Percentiles rank a stretch among this genome's conserved stretches.
phyloP scores from a whole-genome alignment of 495 filamentous ascomycete species.

The Aspergillus coremiiformis region DNA sequence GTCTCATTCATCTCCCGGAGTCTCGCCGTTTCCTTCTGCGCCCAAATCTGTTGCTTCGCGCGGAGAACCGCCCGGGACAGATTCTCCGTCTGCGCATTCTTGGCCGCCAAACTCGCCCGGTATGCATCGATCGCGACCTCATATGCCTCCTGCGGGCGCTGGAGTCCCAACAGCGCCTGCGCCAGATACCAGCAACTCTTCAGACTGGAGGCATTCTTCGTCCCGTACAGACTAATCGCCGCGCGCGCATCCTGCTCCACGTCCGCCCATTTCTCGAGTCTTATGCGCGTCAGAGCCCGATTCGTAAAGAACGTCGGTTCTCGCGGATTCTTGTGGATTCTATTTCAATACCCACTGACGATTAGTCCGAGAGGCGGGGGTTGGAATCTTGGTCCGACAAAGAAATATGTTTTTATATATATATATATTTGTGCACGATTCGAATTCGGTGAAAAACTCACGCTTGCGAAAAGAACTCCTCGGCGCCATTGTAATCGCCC shows the following conservation, averaged over 20 bases:
- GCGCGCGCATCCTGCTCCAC: constrained; percentile 72
- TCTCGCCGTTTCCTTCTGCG: constrained; percentile 40
- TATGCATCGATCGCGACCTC: constrained; percentile 67
- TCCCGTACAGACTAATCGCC: constrained; percentile 58
- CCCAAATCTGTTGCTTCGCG: constrained; percentile 65
- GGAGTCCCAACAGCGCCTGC: constrained; percentile 69
- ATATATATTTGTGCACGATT: neutral
- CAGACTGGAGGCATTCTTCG: constrained; percentile 45
- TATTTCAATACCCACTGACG: constrained; percentile 20
- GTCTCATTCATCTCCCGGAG: constrained; percentile 42
- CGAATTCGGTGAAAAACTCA: too few relatives aligned
- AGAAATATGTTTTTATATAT: neutral
- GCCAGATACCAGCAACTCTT: constrained; percentile 84
- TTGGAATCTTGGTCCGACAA: too few relatives aligned
- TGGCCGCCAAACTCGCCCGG: constrained; percentile 52
- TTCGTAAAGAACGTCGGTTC: constrained; percentile 64
- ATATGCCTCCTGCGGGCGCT: constrained; percentile 69
- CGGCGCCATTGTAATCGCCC: constrained; percentile 67
- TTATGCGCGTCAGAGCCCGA: constrained; percentile 75
- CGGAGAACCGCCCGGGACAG: constrained; percentile 61
- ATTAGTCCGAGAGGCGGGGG: neutral
- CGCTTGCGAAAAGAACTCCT: constrained; percentile 80
- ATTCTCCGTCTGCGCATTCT: constrained; percentile 53
- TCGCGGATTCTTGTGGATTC: constrained; percentile 41
- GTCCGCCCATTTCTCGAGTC: constrained; percentile 61